A percentile compares a stretch with the other conserved stretches of the same genome.
These are phyloP conservation scores for Podosphaera xanthii DNA, from an alignment of 2,329 filamentous ascomycete species.

Conservation along the genomic window DNA sequence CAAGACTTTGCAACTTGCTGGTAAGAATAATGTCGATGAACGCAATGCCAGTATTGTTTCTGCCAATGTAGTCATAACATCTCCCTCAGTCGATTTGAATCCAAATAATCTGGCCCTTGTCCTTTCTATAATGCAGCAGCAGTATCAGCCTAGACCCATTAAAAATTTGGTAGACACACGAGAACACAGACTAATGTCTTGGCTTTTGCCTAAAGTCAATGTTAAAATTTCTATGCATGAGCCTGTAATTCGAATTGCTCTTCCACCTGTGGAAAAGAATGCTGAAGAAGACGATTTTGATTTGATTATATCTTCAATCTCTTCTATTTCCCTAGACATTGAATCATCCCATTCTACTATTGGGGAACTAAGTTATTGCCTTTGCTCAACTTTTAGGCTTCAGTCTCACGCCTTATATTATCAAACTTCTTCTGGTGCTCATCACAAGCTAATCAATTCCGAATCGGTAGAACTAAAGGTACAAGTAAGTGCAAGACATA, in stretches of 20 bases:
- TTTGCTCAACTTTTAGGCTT: conserved; percentile 61
- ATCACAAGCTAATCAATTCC: conserved; percentile 70
- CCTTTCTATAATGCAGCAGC: conserved; percentile 42
- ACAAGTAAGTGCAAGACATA: conserved; percentile 63
- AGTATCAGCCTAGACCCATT: conserved; percentile 27
- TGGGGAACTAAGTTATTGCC: conserved; percentile 66
- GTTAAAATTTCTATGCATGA: conserved; percentile 95
- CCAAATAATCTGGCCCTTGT: conserved; percentile 77
- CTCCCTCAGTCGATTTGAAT: conserved; percentile 79
- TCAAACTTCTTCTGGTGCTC: conserved; percentile 60
- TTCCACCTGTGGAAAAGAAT: conserved; percentile 51
- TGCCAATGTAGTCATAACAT: conserved; percentile 88
- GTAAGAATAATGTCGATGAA: conserved; percentile 51
- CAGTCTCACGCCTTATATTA: conserved; percentile 85
- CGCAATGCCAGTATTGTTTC: conserved; percentile 65
- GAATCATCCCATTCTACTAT: conserved; percentile 86
- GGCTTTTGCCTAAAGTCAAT: conserved; percentile 78
- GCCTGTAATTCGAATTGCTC: conserved; percentile 70
- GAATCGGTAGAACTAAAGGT: conserved; percentile 75
- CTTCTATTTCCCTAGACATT: conserved; percentile 75
- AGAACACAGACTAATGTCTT: conserved; percentile 53
- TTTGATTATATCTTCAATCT: conserved; percentile 82
- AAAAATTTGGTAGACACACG: conserved; percentile 23
- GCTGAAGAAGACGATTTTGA: conserved; percentile 65
- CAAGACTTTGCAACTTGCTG: conserved; percentile 66